Base-by-base conservation (phyloP, 2,329 filamentous ascomycete species). In the Zymoseptoria crescenta region DNA sequence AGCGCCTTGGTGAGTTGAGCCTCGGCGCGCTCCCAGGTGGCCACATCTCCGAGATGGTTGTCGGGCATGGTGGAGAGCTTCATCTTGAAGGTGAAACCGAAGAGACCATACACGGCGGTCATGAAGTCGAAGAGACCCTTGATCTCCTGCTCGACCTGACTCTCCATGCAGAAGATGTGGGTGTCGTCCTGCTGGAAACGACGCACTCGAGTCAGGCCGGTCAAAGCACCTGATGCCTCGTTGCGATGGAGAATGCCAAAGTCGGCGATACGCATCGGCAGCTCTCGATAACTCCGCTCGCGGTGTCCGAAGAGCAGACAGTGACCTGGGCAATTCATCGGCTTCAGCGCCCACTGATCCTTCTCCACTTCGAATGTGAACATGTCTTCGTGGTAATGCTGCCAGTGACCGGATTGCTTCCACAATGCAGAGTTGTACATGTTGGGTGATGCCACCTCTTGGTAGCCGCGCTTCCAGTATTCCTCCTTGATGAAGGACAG, bases 291-390 rank as follows among this genome's bases (percentile, higher is more conserved):
- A 75, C 88, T 94, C 69, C 90, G 84, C 70, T 90, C 88, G 56
- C 88, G 84, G 74, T 93, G 87, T 54, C 83, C 84, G 74, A 96
- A 96, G 70, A 96, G 87, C 65, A 94, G 78, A 75, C 89, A 95
- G 76, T 97, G 93, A 28, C 91, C 91, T 3, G 94, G 94, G 77
- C 94, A 99, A 79, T 97, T 97, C 94, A 97, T 97, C 28, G 93
- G 93, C 79, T 97, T 97, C 55, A 97, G 78, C 16, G 86, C 91
- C 79, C 87, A 91, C 65, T 86, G 81, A 64, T 88, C 87, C 80
- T 96, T 96, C 74, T 96, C 92, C 30, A 87, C 80, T 52, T 85
- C 79, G 67, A 96, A 86, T n/a, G 86, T 86, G 75, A 91, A 91
- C 93, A 97, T 97, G 77, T 96, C 92, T 64, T 97, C 93, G 71